phyloP scores from a whole-genome alignment of 306 rosid genomes.

The Geum urbanum region DNA sequence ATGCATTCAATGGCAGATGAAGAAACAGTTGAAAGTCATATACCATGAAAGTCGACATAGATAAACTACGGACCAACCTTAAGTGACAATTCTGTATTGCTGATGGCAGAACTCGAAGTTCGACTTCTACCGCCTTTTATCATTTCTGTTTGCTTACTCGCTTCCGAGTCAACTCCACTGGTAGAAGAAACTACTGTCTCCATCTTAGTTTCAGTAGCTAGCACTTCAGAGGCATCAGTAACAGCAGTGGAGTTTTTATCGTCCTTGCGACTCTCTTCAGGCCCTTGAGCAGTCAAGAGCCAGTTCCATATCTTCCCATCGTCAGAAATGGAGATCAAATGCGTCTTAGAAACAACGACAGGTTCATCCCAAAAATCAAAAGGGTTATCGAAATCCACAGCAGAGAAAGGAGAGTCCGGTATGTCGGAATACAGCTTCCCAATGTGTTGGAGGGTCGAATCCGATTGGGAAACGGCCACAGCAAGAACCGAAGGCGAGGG shows the following conservation, averaged over 20 bases:
- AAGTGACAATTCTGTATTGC: constrained; percentile 48
- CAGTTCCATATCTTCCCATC: constrained; percentile 98
- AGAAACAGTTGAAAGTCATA: constrained; percentile 11
- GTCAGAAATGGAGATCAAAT: constrained; percentile 82
- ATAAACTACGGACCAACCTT: constrained; percentile 46
- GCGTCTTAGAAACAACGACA: constrained; percentile 54
- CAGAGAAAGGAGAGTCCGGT: constrained; percentile 60
- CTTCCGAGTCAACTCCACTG: constrained; percentile 37
- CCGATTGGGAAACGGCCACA: constrained; percentile 64
- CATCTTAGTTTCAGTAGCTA: constrained; percentile 35
- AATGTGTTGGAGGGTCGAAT: constrained; percentile 66
- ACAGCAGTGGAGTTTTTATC: constrained; percentile 39
- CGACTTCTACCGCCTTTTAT: constrained; percentile 32
- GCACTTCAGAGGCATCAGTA: constrained; percentile 31
- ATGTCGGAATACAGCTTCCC: constrained; percentile 57
- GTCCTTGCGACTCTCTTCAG: constrained; percentile 45
- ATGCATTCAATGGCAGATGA: background rate
- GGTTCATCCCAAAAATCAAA: constrained; percentile 70
- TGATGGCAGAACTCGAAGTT: constrained; percentile 34
- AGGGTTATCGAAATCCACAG: constrained; percentile 74
- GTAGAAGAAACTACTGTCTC: constrained; percentile 35
- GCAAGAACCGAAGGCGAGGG: constrained; percentile 85
- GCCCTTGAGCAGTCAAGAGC: constrained; percentile 78
- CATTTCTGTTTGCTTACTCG: constrained; percentile 38
- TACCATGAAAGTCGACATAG: constrained; percentile 6